Conservation (phyloP, 2,329 filamentous ascomycete genomes). For the Saccharata proteae region DNA sequence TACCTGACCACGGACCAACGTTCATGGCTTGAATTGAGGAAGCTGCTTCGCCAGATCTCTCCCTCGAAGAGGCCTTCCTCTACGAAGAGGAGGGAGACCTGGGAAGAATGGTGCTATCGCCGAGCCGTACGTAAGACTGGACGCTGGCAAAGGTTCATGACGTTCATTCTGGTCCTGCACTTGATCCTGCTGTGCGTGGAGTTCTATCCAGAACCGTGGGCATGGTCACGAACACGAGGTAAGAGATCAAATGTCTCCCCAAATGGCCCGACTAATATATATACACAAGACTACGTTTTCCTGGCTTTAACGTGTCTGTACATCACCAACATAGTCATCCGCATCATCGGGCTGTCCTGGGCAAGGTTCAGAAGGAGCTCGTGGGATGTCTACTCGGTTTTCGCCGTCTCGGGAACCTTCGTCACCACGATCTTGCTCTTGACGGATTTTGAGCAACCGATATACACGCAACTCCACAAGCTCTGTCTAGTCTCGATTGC, state of each 20-base stretch:
- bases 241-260: constrained; percentile 11
- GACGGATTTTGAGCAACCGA: constrained; percentile 39
- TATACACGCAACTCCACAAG: constrained; percentile 80
- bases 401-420: constrained; percentile 69
- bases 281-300: constrained; percentile 52
- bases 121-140: constrained; percentile 89
- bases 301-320: constrained; percentile 73
- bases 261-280: constrained; percentile 5
- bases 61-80: constrained; percentile 85
- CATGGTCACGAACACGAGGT: constrained; percentile 59
- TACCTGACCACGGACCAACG: constrained; percentile 92
- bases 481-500: constrained; percentile 85
- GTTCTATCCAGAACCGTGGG: constrained; percentile 60
- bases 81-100: constrained; percentile 56
- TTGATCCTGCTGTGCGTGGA: constrained; percentile 74
- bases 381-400: constrained; percentile 84
- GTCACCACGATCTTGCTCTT: constrained; percentile 69
- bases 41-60: constrained; percentile 81
- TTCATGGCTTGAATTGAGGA: constrained; percentile 90
- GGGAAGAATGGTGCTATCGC: constrained; percentile 92
- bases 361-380: constrained; percentile 81
- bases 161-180: constrained; percentile 67
- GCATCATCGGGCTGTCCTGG: constrained; percentile 84
- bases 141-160: constrained; percentile 77
- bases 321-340: constrained; percentile 67